phyloP scores from a whole-genome alignment of 345 rosid genomes.

The Syzygium jambos region DNA sequence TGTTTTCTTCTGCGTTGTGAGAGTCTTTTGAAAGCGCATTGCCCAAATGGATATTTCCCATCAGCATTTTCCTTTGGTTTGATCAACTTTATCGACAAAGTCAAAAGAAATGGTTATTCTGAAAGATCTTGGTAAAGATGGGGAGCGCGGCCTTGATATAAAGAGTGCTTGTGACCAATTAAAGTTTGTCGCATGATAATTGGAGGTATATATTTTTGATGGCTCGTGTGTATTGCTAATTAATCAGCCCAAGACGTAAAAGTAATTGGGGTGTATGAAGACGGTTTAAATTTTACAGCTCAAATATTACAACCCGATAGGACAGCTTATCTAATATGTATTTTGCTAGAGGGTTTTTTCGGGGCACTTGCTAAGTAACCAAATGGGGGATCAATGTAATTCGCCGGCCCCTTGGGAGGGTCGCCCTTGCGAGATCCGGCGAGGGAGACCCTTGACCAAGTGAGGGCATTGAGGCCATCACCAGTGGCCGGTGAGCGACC shows the following conservation, averaged over 20 bases:
- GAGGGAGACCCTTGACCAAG: no score
- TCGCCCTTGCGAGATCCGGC: no score
- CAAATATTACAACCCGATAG: background rate
- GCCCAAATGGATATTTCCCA: conserved; percentile 3
- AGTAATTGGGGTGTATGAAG: background rate
- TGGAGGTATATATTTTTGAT: background rate
- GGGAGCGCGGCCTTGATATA: background rate
- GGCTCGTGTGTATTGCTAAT: background rate
- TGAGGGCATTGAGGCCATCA: no score
- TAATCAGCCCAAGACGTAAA: background rate
- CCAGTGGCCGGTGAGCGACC: no score
- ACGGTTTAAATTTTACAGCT: background rate
- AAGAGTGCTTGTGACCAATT: background rate
- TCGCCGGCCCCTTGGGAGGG: no score
- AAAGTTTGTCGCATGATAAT: background rate
- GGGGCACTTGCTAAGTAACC: background rate
- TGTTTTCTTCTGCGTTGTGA: conserved; percentile 7
- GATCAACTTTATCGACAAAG: conserved; percentile 11
- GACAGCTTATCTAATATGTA: background rate
- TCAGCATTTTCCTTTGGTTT: background rate
- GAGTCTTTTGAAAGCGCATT: conserved; percentile 7
- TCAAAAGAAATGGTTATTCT: background rate
- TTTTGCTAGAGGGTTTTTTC: background rate
- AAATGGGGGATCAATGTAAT: background rate
- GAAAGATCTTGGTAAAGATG: background rate